Evolutionary conservation across 306 rosid genomes (phyloP).

Genomic region (Benincasa hispida): DNA sequence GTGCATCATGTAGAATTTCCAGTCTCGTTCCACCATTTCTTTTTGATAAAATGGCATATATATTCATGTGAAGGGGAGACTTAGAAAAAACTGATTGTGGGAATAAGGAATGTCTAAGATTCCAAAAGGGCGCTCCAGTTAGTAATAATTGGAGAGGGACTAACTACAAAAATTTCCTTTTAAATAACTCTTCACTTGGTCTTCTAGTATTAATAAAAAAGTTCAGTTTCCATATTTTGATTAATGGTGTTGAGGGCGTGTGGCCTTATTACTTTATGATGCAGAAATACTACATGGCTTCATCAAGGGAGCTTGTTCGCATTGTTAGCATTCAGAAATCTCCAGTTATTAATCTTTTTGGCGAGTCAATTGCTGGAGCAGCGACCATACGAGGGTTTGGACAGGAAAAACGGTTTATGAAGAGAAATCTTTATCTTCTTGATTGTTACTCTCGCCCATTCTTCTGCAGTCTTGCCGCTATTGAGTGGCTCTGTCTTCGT

Average conservation of each 20-base stretch:
- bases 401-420: slow-evolving; percentile 92
- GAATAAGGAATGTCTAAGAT: background rate
- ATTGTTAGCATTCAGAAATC: slow-evolving; percentile 98
- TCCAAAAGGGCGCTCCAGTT: background rate
- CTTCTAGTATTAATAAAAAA: background rate
- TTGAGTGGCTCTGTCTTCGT: slow-evolving; percentile 97
- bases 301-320: slow-evolving; percentile 96
- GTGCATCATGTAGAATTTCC: background rate
- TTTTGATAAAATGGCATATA: background rate
- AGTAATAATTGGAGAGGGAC: background rate
- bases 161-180: background rate
- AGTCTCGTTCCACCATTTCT: background rate
- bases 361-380: slow-evolving; percentile 98
- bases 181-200: background rate
- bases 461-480: slow-evolving; percentile 98
- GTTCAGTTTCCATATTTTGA: background rate
- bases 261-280: slow-evolving; percentile 9
- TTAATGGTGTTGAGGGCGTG: background rate
- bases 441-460: slow-evolving; percentile 95
- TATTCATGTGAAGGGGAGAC: background rate
- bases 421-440: slow-evolving; percentile 88
- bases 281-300: slow-evolving; percentile 99
- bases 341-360: slow-evolving; percentile 85
- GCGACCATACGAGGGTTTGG: slow-evolving; percentile 96
- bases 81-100: background rate